These are phyloP conservation scores for Coniochaeta ligniaria DNA, from an alignment of 2,329 filamentous ascomycete species.

Conservation along the genomic window DNA sequence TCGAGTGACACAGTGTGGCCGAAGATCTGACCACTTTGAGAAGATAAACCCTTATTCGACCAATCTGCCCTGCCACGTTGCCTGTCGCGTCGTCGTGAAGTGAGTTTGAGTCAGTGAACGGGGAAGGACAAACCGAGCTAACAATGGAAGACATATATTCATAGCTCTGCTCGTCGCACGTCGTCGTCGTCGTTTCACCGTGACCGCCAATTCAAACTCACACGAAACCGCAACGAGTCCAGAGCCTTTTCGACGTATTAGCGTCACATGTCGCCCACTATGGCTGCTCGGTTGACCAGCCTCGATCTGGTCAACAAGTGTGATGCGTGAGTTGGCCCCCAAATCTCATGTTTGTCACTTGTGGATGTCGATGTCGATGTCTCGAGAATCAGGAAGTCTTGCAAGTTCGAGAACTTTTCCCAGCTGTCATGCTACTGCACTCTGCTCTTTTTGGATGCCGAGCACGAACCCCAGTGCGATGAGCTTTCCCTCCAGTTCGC, in stretches of 20 bases:
- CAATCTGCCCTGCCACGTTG: not conserved
- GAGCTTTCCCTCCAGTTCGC: not conserved
- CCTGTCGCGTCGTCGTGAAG: not conserved
- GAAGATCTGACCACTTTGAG: not conserved
- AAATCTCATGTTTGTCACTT: not conserved
- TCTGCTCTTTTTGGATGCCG: not conserved
- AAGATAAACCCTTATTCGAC: not conserved
- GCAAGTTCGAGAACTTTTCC: not conserved
- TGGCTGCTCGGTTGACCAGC: conserved; percentile 23
- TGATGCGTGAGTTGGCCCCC: conserved; percentile 39
- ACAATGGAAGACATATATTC: not conserved
- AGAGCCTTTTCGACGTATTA: not conserved
- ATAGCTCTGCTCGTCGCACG: not conserved
- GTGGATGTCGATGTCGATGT: not conserved
- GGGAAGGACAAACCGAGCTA: not conserved
- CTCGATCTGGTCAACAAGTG: conserved; percentile 46
- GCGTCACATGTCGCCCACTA: not conserved
- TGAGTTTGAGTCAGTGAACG: not conserved
- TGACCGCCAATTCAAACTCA: not conserved
- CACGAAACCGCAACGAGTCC: not conserved
- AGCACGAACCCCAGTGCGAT: not conserved
- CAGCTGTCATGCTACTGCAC: not conserved
- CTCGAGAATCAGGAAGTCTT: not conserved
- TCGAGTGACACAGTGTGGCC: not conserved
- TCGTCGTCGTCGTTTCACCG: not conserved